Conservation (phyloP, 192 early-diverging fungal genomes). For the Diversispora epigaea region DNA sequence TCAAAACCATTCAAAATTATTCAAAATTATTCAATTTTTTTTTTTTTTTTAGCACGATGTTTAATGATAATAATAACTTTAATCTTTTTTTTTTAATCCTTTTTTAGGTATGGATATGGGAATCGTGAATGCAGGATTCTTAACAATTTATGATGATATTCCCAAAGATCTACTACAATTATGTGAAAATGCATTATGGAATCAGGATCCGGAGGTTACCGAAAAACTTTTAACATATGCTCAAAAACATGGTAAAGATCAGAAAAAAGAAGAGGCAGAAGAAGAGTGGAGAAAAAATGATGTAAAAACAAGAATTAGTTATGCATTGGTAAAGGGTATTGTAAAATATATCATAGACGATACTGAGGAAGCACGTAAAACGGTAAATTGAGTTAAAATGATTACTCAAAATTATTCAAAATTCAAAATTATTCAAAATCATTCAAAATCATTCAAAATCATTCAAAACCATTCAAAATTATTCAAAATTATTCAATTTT, state of each 20-base stretch:
- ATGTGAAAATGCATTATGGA: constrained; percentile 93
- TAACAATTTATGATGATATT: constrained; percentile 95
- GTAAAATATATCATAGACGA: constrained; percentile 92
- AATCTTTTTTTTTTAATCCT: constrained; percentile 38
- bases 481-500: too few relatives aligned
- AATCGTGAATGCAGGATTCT: constrained; percentile 95
- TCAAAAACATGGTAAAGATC: constrained; percentile 72
- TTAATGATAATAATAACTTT: neutral
- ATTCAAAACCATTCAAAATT: constrained; percentile 88
- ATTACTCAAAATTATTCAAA: constrained; percentile 15
- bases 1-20: too few relatives aligned
- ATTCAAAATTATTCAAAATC: too few relatives aligned
- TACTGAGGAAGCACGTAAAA: constrained; percentile 86
- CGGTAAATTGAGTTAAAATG: neutral
- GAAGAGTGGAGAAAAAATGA: constrained; percentile 82
- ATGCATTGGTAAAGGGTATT: constrained; percentile 92
- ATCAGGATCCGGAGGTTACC: constrained; percentile 85
- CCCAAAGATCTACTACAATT: constrained; percentile 89
- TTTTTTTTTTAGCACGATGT: neutral
- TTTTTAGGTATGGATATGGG: constrained; percentile 96
- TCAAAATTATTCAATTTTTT: too few relatives aligned
- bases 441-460: constrained; percentile 42
- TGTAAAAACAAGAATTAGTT: constrained; percentile 73
- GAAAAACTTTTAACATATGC: constrained; percentile 94
- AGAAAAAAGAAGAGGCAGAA: constrained; percentile 68